These are phyloP conservation scores for Boletus barrowsii DNA, from an alignment of 768 basidiomycete genomes.

Conservation along the genomic window DNA sequence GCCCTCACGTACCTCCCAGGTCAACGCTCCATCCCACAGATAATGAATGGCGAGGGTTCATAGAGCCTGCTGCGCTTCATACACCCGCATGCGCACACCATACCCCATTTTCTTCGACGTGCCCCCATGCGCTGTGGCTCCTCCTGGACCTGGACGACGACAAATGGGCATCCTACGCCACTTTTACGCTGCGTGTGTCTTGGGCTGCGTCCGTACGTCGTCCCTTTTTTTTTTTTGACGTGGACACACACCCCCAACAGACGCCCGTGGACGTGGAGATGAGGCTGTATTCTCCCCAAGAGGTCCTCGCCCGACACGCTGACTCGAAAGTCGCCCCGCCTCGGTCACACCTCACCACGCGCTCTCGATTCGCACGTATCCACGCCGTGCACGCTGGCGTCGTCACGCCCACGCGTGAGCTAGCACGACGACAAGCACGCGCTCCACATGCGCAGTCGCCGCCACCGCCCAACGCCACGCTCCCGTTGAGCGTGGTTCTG, in stretches of 20 bases:
- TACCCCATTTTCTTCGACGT: constrained; percentile 15
- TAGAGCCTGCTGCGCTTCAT: constrained; percentile 41
- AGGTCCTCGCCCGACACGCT: constrained; percentile 20
- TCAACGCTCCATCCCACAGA: constrained; percentile 34
- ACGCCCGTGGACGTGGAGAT: constrained; percentile 45
- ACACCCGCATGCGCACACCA: constrained; percentile 39
- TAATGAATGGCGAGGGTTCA: constrained; percentile 36
- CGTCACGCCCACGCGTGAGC: constrained; percentile 34
- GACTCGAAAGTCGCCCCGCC: not conserved
- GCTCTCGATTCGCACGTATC: constrained; percentile 55
- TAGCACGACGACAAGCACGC: no score
- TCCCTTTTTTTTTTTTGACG: not conserved
- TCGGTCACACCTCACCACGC: constrained; percentile 26
- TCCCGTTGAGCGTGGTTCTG: constrained; percentile 52
- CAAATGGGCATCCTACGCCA: constrained; percentile 39
- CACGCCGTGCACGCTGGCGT: constrained; percentile 53
- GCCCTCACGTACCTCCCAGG: constrained; percentile 29
- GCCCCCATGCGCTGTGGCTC: constrained; percentile 48
- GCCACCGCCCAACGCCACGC: no score
- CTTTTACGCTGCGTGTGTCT: constrained; percentile 52
- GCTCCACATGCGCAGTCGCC: no score
- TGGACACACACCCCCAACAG: constrained; percentile 32
- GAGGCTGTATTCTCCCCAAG: constrained; percentile 35
- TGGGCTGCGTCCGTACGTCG: constrained; percentile 55
- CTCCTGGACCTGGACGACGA: constrained; percentile 42